Conservation (phyloP, 495 filamentous ascomycete genomes). For the Xylaria sp. region DNA sequence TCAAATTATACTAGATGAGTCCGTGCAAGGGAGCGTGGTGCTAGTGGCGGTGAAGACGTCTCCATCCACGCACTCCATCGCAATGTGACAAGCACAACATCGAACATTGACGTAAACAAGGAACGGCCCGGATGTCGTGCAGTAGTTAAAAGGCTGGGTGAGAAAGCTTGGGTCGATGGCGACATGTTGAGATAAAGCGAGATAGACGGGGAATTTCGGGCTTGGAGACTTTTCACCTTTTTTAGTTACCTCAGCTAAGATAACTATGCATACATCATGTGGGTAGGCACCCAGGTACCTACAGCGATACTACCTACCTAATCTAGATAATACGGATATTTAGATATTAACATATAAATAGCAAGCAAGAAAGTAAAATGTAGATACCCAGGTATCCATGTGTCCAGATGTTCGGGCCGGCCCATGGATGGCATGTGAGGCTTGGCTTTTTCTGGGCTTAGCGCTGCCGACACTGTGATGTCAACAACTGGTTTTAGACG, state of each 20-base stretch:
- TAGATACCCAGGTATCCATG: too few relatives aligned
- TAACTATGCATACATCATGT: too few relatives aligned
- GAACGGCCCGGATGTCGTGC: neutral
- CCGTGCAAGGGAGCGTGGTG: neutral
- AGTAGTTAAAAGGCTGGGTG: neutral
- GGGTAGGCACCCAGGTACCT: too few relatives aligned
- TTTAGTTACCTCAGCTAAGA: too few relatives aligned
- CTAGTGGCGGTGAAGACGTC: neutral
- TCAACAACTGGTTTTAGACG: slow-evolving; percentile 4
- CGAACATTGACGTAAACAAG: neutral
- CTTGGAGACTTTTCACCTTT: too few relatives aligned
- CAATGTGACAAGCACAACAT: neutral
- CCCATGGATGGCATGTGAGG: neutral
- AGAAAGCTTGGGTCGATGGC: too few relatives aligned
- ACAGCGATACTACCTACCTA: too few relatives aligned
- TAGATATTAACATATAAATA: neutral
- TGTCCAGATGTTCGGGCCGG: too few relatives aligned
- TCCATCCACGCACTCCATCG: neutral
- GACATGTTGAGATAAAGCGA: too few relatives aligned
- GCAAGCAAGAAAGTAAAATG: neutral
- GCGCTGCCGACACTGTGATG: neutral
- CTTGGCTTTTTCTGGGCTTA: neutral
- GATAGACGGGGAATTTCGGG: too few relatives aligned
- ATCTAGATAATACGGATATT: neutral
- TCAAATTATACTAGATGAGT: neutral